These are phyloP conservation scores for Gleditsia sinensis DNA, from an alignment of 306 rosid species.

Conservation along the genomic window DNA sequence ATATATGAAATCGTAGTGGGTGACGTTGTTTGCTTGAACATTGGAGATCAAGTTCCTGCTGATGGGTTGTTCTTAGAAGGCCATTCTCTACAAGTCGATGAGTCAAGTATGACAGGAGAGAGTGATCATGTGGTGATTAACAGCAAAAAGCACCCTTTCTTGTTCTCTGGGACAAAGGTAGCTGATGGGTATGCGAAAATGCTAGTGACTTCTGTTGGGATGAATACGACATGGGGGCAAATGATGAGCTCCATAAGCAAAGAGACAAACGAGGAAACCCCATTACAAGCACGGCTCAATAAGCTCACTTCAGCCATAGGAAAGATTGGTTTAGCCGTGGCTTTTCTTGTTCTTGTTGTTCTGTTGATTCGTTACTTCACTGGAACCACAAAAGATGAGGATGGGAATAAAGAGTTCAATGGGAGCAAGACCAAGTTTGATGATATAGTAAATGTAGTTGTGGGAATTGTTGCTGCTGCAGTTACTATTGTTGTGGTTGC, in stretches of 20 bases:
- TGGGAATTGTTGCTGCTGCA: conserved; percentile 36
- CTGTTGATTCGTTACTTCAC: conserved; percentile 24
- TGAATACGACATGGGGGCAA: not conserved
- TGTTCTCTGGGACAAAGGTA: not conserved
- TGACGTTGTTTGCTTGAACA: conserved; percentile 38
- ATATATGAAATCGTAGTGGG: conserved; percentile 46
- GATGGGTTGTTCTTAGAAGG: conserved; percentile 8
- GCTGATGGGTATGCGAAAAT: not conserved
- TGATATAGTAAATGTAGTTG: conserved; percentile 22
- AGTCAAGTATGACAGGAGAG: conserved; percentile 13
- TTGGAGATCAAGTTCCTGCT: conserved; percentile 1
- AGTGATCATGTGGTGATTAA: not conserved
- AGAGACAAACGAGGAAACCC: not conserved
- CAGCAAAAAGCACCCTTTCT: not conserved
- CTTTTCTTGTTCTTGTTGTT: conserved; percentile 34
- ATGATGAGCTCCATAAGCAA: not conserved
- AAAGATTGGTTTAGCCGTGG: conserved; percentile 39
- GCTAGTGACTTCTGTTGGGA: not conserved
- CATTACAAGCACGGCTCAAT: conserved; percentile 3
- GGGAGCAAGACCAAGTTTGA: conserved; percentile 24
- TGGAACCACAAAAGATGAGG: conserved; percentile 17
- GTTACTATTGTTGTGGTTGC: conserved; percentile 50
- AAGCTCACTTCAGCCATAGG: conserved; percentile 32
- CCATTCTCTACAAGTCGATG: conserved; percentile 10
- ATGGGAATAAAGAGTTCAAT: conserved; percentile 23